phyloP scores from a whole-genome alignment of 306 rosid species.

The Glycine latifolia region DNA sequence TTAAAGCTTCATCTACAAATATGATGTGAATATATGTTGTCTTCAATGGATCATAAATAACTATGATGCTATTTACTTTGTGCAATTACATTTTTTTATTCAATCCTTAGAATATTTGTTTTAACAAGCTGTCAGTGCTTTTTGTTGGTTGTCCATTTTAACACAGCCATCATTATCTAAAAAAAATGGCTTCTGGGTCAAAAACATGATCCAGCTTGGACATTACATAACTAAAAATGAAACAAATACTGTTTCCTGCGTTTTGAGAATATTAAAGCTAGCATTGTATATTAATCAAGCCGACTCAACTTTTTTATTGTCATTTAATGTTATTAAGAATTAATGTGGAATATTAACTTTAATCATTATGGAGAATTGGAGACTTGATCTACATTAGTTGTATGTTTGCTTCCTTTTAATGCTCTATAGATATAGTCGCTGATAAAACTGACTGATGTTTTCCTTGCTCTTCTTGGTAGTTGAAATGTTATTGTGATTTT shows the following conservation, averaged over 20 bases:
- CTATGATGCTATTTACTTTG: not conserved
- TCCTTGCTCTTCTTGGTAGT: conserved; percentile 31
- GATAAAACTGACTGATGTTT: conserved; percentile 18
- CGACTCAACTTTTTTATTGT: not conserved
- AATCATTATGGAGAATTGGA: not conserved
- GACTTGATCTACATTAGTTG: conserved; percentile 14
- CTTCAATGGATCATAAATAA: conserved; percentile 18
- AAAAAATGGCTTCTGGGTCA: too few relatives aligned
- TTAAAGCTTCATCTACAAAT: conserved; percentile 14
- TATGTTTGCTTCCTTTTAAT: conserved; percentile 15
- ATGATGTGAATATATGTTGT: conserved; percentile 3
- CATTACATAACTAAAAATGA: not conserved
- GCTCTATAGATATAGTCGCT: conserved; percentile 37
- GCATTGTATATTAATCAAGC: conserved; percentile 12
- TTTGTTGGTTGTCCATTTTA: conserved; percentile 6
- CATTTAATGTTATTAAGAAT: conserved; percentile 1
- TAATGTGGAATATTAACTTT: conserved; percentile 13
- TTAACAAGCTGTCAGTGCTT: not conserved
- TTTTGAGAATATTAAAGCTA: conserved; percentile 27
- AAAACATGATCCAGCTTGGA: too few relatives aligned
- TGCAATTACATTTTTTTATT: not conserved
- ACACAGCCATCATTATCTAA: not conserved
- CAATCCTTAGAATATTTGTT: conserved; percentile 3
- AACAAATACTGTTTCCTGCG: not conserved
- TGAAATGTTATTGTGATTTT: conserved; percentile 28